These are phyloP conservation scores for Berberis thunbergii DNA, from an alignment of 164 flowering plant species.

Conservation along the genomic window DNA sequence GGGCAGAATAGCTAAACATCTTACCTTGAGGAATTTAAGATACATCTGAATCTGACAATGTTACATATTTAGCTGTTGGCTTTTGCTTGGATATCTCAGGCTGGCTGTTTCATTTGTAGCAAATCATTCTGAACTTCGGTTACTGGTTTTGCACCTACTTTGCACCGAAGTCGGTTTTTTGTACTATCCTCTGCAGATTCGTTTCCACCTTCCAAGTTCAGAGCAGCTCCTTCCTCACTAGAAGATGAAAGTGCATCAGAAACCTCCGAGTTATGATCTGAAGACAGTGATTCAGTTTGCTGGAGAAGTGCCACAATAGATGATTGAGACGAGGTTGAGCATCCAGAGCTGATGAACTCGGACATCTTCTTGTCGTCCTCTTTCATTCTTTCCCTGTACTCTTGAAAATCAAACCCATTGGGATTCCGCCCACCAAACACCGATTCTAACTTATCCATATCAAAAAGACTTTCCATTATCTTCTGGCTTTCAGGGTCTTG, in stretches of 20 bases:
- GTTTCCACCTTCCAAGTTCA: background rate
- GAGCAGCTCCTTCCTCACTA: background rate
- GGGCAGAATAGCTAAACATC: too few species aligned
- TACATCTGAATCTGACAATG: too few species aligned
- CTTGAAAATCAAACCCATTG: background rate
- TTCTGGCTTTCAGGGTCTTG: background rate
- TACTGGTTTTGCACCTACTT: background rate
- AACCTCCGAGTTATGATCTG: background rate
- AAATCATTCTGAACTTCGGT: too few species aligned
- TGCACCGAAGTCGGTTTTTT: background rate
- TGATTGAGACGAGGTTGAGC: background rate
- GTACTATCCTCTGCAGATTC: background rate
- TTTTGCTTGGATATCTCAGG: too few species aligned
- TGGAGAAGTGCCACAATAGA: background rate
- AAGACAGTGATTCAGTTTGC: background rate
- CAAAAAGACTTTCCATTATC: background rate
- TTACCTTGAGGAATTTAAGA: too few species aligned
- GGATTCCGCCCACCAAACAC: background rate
- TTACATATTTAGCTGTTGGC: too few species aligned
- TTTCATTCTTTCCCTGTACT: background rate
- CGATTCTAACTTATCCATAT: background rate
- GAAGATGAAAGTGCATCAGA: background rate
- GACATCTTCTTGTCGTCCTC: background rate
- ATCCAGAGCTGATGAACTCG: background rate
- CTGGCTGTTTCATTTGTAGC: too few species aligned